Evolutionary conservation across 805 yeast genomes (phyloP), one percentile per base, ranked within the genome.

Genomic region (Kodamaea hsintzibuensis): DNA sequence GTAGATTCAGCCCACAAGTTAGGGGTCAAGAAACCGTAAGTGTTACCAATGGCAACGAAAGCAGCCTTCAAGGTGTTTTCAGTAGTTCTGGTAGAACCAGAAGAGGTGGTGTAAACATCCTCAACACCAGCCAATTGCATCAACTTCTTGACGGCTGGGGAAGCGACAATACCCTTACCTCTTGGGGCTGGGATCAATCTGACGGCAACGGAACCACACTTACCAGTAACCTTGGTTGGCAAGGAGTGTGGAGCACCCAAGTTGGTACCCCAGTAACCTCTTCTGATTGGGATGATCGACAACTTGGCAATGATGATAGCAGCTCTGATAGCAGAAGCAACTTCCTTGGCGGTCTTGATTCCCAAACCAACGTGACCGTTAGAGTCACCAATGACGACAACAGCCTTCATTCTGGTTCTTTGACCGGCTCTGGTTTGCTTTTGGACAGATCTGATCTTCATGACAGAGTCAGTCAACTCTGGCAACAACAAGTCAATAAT

Each of bases 341-440:
- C 98, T 85, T 95, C 99, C 91, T 95, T 95, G 73, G 99, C 97
- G 79, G 98, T 93, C 91, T 95, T 95, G 85, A 95, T 91, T 85
- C 99, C 99, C 78, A 95, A 88, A 90, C 99, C 99, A 82, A 95
- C 97, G 86, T 95, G 99, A 80, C 99, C 99, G 91, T 91, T 91
- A 75, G 92, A 83, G 85, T 95, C 99, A 85, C 99, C 99, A 78
- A 95, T 91, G 76, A 95, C 91, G 77, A 95, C 98, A 75, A 95
- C 96, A 81, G 98, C 99, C 95, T 96, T 96, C 88, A 95, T 92
- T 87, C 99, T 91, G 83, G 98, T 95, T 88, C 99, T 93, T 87
- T 95, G 99, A 91, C 99, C 99, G 74, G 99, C 99, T 83, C 97
- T 87, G 86, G 99, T 95, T 84, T 95, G 99, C 88, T 95, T 95